Evolutionary conservation across 768 basidiomycete genomes (phyloP).

Genomic region (Phaeotremella skinneri): DNA sequence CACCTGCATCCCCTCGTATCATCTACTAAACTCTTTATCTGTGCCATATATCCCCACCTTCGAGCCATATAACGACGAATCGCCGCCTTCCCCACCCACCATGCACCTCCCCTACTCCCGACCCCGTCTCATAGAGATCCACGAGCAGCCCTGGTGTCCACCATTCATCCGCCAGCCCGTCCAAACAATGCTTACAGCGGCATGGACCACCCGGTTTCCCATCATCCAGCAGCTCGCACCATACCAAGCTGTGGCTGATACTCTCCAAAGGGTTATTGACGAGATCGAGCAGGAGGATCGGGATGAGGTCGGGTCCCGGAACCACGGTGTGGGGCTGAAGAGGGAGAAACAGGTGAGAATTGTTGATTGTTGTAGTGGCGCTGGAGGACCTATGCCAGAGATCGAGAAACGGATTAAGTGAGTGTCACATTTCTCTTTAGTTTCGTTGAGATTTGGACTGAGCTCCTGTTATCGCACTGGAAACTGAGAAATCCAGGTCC

Average conservation of each 20-base stretch:
- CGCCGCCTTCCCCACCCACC: too few relatives aligned
- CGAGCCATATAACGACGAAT: too few relatives aligned
- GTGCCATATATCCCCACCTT: too few relatives aligned
- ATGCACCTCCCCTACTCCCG: constrained; percentile 36
- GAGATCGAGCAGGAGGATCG: constrained; percentile 25
- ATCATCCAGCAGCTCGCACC: constrained; percentile 35
- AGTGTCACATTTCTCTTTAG: constrained; percentile 11
- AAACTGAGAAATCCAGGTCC: too few relatives aligned
- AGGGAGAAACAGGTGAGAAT: constrained; percentile 22
- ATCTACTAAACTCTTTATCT: too few relatives aligned
- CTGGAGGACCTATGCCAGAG: constrained; percentile 41
- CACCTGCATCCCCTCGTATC: too few relatives aligned
- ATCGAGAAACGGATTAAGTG: constrained; percentile 48
- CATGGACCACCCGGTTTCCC: constrained; percentile 39
- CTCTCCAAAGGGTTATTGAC: constrained; percentile 31
- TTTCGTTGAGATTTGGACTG: neutral
- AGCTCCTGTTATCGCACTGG: too few relatives aligned
- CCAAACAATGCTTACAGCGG: constrained; percentile 38
- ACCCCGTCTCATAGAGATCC: constrained; percentile 39
- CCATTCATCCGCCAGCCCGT: constrained; percentile 31
- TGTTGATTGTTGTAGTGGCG: constrained; percentile 48
- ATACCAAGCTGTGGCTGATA: constrained; percentile 27
- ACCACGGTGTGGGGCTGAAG: neutral
- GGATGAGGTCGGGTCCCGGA: neutral
- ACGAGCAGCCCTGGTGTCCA: constrained; percentile 44